Evolutionary conservation across 345 rosid genomes (phyloP), one percentile per base, ranked within the genome.

Genomic region (Pugionium cornutum): DNA sequence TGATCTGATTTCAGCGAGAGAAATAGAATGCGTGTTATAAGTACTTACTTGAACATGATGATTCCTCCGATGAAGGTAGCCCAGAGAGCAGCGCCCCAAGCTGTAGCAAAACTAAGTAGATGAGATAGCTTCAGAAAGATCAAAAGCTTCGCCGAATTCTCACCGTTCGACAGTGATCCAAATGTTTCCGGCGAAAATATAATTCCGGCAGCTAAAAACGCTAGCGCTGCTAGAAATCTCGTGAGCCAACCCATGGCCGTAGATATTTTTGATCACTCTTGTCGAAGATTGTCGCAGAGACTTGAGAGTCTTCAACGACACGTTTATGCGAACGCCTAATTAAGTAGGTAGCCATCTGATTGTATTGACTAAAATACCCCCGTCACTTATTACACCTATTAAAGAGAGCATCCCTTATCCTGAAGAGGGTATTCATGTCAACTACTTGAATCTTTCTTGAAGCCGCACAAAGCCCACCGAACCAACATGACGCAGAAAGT

Each of bases 51-150:
- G 89, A 94, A 89, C 99, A 94, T 89, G 80, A 94, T 85, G 92
- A 90, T 88, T 71, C 99, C 97, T 29, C 97, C 97, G 80, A 94
- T 90, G 83, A 89, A 94, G 61, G 97, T 94, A 81, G 86, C 97
- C 99, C 97, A 94, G 18, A 86, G 92, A 66, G 96, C 89, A 41
- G 96, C 79, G 4, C 97, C 99, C 86, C 92, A 94, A 42, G 99
- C 90, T 37, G 99, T 86, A 78, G 99, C 76, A 80, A 94, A 94
- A 74, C 89, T 63, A 53, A 94, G 95, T 7, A 94, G 83, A 77
- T 94, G 97, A 70, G 89, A 86, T 49, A 94, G 81, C 78, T 89
- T 94, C 64, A 94, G 74, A 70, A 76, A 70, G 9, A 85, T 78
- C 43, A 80, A 68, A n/a, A 87, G 50, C 54, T 62, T 79, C 50